A percentile compares a stretch with the other conserved stretches of the same genome.
phyloP scores from a whole-genome alignment of 106 monocot species.

The Apostasia ramifera region DNA sequence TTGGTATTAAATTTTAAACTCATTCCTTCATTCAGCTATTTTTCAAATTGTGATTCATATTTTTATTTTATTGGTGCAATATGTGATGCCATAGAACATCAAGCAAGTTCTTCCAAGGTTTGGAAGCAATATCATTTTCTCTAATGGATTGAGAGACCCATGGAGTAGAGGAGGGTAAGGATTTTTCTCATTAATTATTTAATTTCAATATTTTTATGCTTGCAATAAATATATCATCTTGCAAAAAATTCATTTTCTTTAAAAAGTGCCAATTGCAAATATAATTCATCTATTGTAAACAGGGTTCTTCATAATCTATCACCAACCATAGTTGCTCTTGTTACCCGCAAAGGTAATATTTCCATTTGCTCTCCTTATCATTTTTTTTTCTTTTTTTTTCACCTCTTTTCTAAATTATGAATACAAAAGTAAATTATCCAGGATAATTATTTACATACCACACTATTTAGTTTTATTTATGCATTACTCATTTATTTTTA shows the following conservation, averaged over 20 bases:
- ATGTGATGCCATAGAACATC: slow-evolving; percentile 43
- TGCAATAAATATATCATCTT: too few relatives aligned
- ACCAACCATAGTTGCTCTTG: slow-evolving; percentile 76
- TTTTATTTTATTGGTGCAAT: too few relatives aligned
- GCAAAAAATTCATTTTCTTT: too few relatives aligned
- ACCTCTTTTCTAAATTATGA: neutral
- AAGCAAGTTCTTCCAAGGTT: slow-evolving; percentile 67
- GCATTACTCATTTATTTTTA: too few relatives aligned
- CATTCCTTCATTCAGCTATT: too few relatives aligned
- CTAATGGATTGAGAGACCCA: slow-evolving; percentile 94
- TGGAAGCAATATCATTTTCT: slow-evolving; percentile 94
- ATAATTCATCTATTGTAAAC: slow-evolving; percentile 2
- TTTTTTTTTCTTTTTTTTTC: neutral
- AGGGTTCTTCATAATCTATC: slow-evolving; percentile 86
- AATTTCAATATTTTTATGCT: neutral
- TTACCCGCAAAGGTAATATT: slow-evolving; percentile 65
- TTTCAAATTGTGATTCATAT: too few relatives aligned
- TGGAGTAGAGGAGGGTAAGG: slow-evolving; percentile 97
- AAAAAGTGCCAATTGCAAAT: too few relatives aligned
- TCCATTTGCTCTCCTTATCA: neutral
- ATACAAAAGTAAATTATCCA: too few relatives aligned
- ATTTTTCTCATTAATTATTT: neutral
- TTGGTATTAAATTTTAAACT: too few relatives aligned
- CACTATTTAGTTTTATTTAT: too few relatives aligned
- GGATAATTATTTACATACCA: too few relatives aligned